Base-by-base conservation (phyloP, 805 yeast genomes). In the Ogataea neopini region DNA sequence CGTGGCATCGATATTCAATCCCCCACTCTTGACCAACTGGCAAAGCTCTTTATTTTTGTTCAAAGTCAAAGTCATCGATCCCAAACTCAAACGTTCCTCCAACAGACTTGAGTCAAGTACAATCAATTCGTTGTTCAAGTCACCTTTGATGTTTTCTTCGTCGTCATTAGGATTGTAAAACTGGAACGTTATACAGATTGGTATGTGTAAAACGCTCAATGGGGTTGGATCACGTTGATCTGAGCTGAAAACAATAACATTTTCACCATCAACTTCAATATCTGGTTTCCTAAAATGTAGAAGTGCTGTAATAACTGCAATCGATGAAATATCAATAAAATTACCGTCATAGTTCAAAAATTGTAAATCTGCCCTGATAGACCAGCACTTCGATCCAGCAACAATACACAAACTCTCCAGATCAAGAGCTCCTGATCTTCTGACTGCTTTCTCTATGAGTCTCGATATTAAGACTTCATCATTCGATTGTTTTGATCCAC, bases 341-440 rank as follows among this genome's bases (percentile, higher is more conserved):
- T 95, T 95, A 35, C 99, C 99, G 67, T 94, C 99, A 61, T 81
- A 89, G 62, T 90, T 86, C 48, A 94, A 68, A 58, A 88, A 87
- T 61, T 90, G 96, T 14, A 94, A 81, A 62, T 91, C 97, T 0
- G 95, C 97, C 48, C 95, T 77, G 10, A 94, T 74, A 47, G 83
- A 76, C 99, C 99, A 94, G 62, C 96, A 90, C 54, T 88, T 84
- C 45, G 82, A 77, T 2, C 97, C 98, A 0, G 97, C 96, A 18
- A 87, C 79, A 38, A 94, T 88, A 69, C 98, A 92, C 38, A 94
- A 69, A 41, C 88, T 81, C 64, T 94, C 99, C 35, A 92, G 75
- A 67, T 94, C 99, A 38, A 94, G 70, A 0, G 98, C 96, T 52
- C 87, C 87, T 1, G 96, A 86, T 61, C 97, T 76, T 60, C 96